Evolutionary conservation across 371 early-diverging fungal species (phyloP).

Genomic region (Rhizopus delemar): DNA sequence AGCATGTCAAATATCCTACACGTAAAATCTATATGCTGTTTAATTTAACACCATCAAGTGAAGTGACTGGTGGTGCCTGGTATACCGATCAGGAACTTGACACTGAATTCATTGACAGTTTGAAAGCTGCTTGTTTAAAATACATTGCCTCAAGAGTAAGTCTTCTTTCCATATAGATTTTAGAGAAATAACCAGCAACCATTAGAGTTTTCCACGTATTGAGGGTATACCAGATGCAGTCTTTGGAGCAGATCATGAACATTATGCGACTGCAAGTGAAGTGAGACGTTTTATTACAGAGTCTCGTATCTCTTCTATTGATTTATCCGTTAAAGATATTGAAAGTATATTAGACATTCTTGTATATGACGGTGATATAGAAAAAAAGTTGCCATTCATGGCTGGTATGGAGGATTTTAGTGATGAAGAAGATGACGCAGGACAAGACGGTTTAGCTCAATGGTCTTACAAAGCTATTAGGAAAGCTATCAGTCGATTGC

Average conservation of each 20-base stretch:
- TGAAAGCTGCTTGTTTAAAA: slow-evolving; percentile 75
- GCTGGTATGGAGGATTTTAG: slow-evolving; percentile 54
- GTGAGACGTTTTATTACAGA: slow-evolving; percentile 73
- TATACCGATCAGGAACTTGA: slow-evolving; percentile 97
- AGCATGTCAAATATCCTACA: slow-evolving; percentile 92
- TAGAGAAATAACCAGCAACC: neutral
- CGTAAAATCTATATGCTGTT: slow-evolving; percentile 94
- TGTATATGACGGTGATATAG: slow-evolving; percentile 88
- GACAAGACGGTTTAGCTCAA: slow-evolving; percentile 38
- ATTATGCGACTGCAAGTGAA: slow-evolving; percentile 76
- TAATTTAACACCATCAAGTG: slow-evolving; percentile 86
- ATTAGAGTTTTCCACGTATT: slow-evolving; percentile 68
- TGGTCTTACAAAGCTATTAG: slow-evolving; percentile 80
- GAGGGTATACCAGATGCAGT: slow-evolving; percentile 51
- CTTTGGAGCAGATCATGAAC: slow-evolving; percentile 55
- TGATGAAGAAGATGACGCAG: slow-evolving; percentile 58
- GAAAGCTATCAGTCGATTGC: slow-evolving; percentile 48
- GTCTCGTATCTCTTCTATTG: slow-evolving; percentile 72
- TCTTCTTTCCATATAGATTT: neutral
- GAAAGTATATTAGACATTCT: slow-evolving; percentile 81
- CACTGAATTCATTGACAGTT: slow-evolving; percentile 86
- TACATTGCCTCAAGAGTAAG: slow-evolving; percentile 72
- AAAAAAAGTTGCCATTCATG: slow-evolving; percentile 60
- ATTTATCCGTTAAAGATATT: slow-evolving; percentile 77
- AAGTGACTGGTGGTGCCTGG: slow-evolving; percentile 97